Conservation (phyloP, 2,329 filamentous ascomycete genomes). For the Xylariaceae sp. region DNA sequence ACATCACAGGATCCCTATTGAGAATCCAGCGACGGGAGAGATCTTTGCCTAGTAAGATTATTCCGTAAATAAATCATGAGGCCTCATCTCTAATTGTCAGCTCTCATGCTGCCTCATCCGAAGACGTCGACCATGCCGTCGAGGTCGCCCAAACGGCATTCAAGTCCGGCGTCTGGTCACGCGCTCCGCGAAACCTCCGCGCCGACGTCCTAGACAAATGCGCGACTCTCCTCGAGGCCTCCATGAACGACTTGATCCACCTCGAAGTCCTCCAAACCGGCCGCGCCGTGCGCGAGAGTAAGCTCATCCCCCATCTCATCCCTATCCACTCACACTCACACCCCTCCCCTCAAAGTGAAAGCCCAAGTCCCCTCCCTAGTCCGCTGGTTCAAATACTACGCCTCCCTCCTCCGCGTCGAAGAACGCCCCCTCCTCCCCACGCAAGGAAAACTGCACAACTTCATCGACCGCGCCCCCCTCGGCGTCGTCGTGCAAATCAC, state of each 20-base stretch:
- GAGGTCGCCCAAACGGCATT: conserved; percentile 42
- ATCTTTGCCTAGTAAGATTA: conserved; percentile 44
- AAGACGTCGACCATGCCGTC: conserved; percentile 41
- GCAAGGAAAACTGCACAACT: conserved; percentile 54
- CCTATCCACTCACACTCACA: not conserved
- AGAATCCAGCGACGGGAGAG: conserved; percentile 49
- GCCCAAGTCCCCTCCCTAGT: conserved; percentile 62
- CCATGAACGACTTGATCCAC: conserved; percentile 52
- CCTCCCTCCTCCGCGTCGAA: conserved; percentile 60
- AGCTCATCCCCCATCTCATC: not conserved
- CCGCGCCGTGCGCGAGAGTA: conserved; percentile 58
- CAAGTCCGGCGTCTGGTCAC: conserved; percentile 51
- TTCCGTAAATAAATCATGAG: not conserved
- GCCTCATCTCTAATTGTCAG: conserved; percentile 25
- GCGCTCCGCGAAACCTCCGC: conserved; percentile 49
- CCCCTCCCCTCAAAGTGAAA: conserved; percentile 39
- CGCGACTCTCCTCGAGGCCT: conserved; percentile 47
- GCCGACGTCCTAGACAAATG: conserved; percentile 59
- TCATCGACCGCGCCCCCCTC: conserved; percentile 49
- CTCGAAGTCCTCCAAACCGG: conserved; percentile 65
- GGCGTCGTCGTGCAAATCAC: conserved; percentile 55
- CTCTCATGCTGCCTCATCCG: conserved; percentile 43
- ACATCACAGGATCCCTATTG: conserved; percentile 42
- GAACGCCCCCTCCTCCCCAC: conserved; percentile 63
- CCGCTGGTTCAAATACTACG: conserved; percentile 69